Evolutionary conservation across 2,329 filamentous ascomycete genomes (phyloP).

Genomic region (Peltaster fructicola): DNA sequence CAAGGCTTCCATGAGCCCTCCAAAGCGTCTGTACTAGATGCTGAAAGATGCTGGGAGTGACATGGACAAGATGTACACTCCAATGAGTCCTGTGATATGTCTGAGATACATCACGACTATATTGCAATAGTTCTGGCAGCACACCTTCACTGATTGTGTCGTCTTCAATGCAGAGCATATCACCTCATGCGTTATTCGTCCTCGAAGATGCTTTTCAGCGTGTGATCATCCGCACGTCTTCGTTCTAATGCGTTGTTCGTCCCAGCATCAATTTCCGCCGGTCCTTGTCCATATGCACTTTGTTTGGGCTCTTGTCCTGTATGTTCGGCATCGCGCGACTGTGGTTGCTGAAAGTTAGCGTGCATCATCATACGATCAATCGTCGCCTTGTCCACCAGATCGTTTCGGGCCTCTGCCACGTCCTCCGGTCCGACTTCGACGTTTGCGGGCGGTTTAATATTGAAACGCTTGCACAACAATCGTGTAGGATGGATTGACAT

Average conservation of each 20-base stretch:
- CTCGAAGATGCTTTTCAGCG: constrained; percentile 88
- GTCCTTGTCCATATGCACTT: constrained; percentile 6
- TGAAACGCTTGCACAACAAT: constrained; percentile 86
- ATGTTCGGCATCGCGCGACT: constrained; percentile 1
- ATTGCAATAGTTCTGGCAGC: too few relatives aligned
- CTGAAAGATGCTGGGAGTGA: too few relatives aligned
- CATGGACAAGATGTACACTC: too few relatives aligned
- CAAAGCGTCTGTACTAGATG: constrained; percentile 86
- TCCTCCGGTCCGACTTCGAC: constrained; percentile 35
- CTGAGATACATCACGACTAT: too few relatives aligned
- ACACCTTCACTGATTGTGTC: too few relatives aligned
- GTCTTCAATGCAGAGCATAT: too few relatives aligned
- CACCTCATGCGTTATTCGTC: too few relatives aligned
- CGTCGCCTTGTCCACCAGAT: constrained; percentile 37
- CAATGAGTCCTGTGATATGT: too few relatives aligned
- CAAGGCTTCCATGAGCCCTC: constrained; percentile 99
- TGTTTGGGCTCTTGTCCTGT: constrained; percentile 6
- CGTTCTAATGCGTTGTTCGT: constrained; percentile 64
- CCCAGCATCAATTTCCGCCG: constrained; percentile 45
- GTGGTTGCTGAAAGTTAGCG: constrained; percentile 13
- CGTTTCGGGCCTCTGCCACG: constrained; percentile 21
- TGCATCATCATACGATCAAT: constrained; percentile 39
- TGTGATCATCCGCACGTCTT: constrained; percentile 55
- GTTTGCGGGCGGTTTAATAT: constrained; percentile 59
- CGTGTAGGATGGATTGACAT: constrained; percentile 62